These are phyloP conservation scores for Sphagnurus paluster DNA, from an alignment of 1,284 basidiomycete species.

Conservation along the genomic window DNA sequence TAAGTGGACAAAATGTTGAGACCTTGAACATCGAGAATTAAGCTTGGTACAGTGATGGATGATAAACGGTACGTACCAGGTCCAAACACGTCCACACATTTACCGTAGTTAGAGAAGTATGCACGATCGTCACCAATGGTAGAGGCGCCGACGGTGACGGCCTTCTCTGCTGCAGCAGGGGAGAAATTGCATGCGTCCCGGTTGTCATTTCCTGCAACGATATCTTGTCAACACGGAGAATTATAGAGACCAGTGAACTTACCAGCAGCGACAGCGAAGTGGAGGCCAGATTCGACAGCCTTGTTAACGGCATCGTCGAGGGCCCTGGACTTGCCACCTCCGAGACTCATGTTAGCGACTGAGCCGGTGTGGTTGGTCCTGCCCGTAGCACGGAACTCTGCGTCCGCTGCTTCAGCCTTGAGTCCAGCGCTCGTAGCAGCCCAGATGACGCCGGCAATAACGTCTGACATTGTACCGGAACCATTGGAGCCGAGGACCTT, in stretches of 20 bases:
- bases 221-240: neutral
- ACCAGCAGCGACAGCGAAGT: slow-evolving; percentile 96
- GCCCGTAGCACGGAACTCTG: slow-evolving; percentile 64
- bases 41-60: neutral
- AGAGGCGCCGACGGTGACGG: slow-evolving; percentile 87
- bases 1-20: slow-evolving; percentile 83
- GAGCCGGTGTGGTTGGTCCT: slow-evolving; percentile 88
- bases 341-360: slow-evolving; percentile 97
- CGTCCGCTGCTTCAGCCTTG: slow-evolving; percentile 59
- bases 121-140: slow-evolving; percentile 82
- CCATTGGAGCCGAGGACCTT: slow-evolving; percentile 96
- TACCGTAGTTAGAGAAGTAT: slow-evolving; percentile 84
- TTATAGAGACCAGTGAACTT: slow-evolving; percentile 26
- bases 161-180: slow-evolving; percentile 72
- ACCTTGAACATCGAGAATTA: slow-evolving; percentile 30
- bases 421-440: slow-evolving; percentile 67
- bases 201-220: slow-evolving; percentile 54
- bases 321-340: slow-evolving; percentile 90
- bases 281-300: slow-evolving; percentile 83
- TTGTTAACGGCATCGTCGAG: slow-evolving; percentile 87
- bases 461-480: slow-evolving; percentile 95
- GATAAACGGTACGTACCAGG: slow-evolving; percentile 50
- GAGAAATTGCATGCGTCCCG: slow-evolving; percentile 82
- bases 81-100: slow-evolving; percentile 82
- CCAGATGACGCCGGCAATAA: slow-evolving; percentile 86